These are phyloP conservation scores for Auricularia auricula-judae DNA, from an alignment of 768 basidiomycete species.

Conservation along the genomic window DNA sequence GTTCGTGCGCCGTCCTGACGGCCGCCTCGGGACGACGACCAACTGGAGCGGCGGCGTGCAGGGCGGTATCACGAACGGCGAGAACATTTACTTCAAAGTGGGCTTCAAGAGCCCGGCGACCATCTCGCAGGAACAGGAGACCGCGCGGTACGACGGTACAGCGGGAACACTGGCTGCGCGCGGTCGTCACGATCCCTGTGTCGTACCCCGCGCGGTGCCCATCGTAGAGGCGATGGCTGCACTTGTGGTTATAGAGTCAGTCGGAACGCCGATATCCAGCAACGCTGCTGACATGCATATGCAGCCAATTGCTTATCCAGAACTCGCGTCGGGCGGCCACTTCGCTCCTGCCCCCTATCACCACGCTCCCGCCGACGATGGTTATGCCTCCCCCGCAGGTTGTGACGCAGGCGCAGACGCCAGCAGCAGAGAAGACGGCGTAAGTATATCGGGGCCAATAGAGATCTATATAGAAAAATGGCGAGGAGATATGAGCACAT, in stretches of 20 bases:
- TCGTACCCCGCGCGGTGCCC: constrained; percentile 92
- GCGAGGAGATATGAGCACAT: not conserved
- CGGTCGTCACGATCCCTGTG: constrained; percentile 94
- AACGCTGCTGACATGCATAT: not conserved
- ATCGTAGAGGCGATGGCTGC: constrained; percentile 98
- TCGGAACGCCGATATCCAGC: not conserved
- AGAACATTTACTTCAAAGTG: constrained; percentile 94
- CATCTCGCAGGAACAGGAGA: constrained; percentile 83
- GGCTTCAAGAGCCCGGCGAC: constrained; percentile 99
- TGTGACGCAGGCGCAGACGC: not conserved
- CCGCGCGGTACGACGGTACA: constrained; percentile 90
- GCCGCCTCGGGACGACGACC: constrained; percentile 69
- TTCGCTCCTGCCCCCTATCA: constrained; percentile 68
- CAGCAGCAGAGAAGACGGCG: not conserved
- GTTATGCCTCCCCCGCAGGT: constrained; percentile 40
- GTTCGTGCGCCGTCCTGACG: constrained; percentile 56
- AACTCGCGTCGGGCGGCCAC: constrained; percentile 69
- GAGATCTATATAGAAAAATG: not conserved
- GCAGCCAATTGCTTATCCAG: constrained; percentile 70
- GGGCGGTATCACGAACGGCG: constrained; percentile 95
- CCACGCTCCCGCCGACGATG: constrained; percentile 91
- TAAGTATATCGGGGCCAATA: constrained; percentile 3
- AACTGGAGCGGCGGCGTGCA: constrained; percentile 98
- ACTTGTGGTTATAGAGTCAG: constrained; percentile 82
- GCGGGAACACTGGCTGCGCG: constrained; percentile 79